Evolutionary conservation across 2,329 filamentous ascomycete species (phyloP).

Genomic region (Fusarium sp.): DNA sequence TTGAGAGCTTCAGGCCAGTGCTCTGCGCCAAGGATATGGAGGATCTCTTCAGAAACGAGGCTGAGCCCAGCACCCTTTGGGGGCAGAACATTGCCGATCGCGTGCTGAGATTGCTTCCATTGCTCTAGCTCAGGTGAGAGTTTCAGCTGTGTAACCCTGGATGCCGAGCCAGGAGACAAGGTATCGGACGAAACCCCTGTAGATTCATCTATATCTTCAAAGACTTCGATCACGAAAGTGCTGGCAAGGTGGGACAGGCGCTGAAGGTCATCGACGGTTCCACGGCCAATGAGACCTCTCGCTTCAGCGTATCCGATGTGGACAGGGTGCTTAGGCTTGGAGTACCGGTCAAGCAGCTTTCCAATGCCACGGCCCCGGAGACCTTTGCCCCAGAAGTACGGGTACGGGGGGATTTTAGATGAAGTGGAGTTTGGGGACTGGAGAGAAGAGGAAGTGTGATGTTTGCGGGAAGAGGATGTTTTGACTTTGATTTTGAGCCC

Average conservation of each 20-base stretch:
- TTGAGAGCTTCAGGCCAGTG: conserved; percentile 42
- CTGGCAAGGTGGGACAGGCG: conserved; percentile 32
- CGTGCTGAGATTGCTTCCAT: conserved; percentile 40
- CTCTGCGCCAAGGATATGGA: conserved; percentile 32
- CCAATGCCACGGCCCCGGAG: conserved; percentile 29
- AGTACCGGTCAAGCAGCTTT: conserved; percentile 22
- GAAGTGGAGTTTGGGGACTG: background rate
- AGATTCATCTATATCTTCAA: conserved; percentile 32
- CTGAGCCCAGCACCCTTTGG: conserved; percentile 39
- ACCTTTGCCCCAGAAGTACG: conserved; percentile 41
- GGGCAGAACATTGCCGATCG: conserved; percentile 37
- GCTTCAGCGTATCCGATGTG: conserved; percentile 40
- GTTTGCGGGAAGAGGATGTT: background rate
- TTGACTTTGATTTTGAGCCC: conserved; percentile 43
- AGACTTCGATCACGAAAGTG: conserved; percentile 35
- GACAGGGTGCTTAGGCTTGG: conserved; percentile 17
- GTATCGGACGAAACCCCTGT: conserved; percentile 29
- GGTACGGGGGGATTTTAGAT: conserved; percentile 22
- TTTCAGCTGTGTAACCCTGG: conserved; percentile 29
- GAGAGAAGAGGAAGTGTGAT: background rate
- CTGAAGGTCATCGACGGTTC: conserved; percentile 34
- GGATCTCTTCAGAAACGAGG: conserved; percentile 26
- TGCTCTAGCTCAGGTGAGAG: conserved; percentile 38
- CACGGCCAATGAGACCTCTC: conserved; percentile 34
- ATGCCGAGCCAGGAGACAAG: conserved; percentile 19